phyloP scores from a whole-genome alignment of 371 early-diverging fungal genomes.

The Coemansia sp. region DNA sequence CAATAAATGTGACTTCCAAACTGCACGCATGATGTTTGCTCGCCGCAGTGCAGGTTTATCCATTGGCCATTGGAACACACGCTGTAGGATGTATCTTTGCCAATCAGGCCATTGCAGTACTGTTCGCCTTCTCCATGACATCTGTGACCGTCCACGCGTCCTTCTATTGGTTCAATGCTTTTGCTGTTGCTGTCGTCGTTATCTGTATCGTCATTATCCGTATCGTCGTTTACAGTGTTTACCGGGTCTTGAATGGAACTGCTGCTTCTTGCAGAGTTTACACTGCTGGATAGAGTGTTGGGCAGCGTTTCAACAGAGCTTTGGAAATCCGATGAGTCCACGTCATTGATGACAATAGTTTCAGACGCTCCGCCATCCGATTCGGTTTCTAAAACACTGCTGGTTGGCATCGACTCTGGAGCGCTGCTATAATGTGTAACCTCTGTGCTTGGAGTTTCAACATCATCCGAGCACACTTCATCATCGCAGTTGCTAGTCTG shows the following conservation, averaged over 20 bases:
- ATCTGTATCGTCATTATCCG: background rate
- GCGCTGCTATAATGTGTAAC: background rate
- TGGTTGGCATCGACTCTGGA: background rate
- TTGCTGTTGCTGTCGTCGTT: background rate
- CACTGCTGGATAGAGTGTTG: background rate
- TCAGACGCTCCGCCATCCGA: background rate
- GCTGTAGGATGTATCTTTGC: background rate
- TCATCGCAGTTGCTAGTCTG: background rate
- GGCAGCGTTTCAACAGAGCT: background rate
- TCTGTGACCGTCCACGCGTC: background rate
- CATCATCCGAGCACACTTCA: no score
- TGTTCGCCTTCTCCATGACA: no score
- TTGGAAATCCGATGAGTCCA: background rate
- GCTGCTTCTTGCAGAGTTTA: no score
- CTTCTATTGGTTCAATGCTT: background rate
- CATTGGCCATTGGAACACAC: background rate
- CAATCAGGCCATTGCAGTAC: background rate
- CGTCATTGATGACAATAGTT: background rate
- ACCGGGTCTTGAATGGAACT: no score
- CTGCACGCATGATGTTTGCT: background rate
- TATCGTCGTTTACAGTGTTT: no score
- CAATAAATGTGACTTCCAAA: background rate
- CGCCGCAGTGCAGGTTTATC: background rate
- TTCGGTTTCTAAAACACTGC: background rate
- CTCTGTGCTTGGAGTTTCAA: background rate